Percentiles rank a stretch among this genome's conserved stretches.
These are phyloP conservation scores for Fusarium torulosum DNA, from an alignment of 2,329 filamentous ascomycete genomes.

Conservation along the genomic window DNA sequence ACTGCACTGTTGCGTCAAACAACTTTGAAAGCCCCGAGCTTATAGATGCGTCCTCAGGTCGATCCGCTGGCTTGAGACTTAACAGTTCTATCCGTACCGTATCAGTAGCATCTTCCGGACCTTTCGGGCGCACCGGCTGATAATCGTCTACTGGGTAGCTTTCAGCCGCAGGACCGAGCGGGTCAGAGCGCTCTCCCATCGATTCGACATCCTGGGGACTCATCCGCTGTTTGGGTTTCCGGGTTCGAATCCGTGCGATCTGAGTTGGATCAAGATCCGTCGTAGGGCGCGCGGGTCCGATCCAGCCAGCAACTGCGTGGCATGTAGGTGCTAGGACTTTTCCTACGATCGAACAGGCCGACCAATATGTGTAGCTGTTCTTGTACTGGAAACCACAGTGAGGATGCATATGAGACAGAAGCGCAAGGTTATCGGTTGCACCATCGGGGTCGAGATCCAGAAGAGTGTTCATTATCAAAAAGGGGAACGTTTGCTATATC, in stretches of 20 bases:
- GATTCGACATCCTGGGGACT: slow-evolving; percentile 70
- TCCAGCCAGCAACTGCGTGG: slow-evolving; percentile 77
- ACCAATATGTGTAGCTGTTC: slow-evolving; percentile 81
- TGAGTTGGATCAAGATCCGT: slow-evolving; percentile 75
- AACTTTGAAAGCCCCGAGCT: slow-evolving; percentile 56
- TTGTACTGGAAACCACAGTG: slow-evolving; percentile 82
- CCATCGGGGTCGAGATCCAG: slow-evolving; percentile 80
- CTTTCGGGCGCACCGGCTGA: slow-evolving; percentile 66
- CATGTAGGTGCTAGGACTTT: slow-evolving; percentile 82
- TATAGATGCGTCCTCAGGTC: slow-evolving; percentile 38
- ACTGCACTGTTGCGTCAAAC: slow-evolving; percentile 72
- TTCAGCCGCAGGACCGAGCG: slow-evolving; percentile 73
- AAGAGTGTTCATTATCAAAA: slow-evolving; percentile 82
- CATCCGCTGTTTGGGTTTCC: slow-evolving; percentile 67
- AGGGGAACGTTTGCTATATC: slow-evolving; percentile 71
- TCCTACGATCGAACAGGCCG: slow-evolving; percentile 76
- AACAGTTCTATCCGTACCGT: slow-evolving; percentile 78
- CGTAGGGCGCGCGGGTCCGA: slow-evolving; percentile 78
- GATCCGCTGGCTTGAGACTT: slow-evolving; percentile 65
- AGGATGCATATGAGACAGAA: slow-evolving; percentile 76
- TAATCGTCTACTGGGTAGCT: slow-evolving; percentile 77
- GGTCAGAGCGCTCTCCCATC: slow-evolving; percentile 76
- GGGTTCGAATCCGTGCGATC: slow-evolving; percentile 76
- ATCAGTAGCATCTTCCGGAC: slow-evolving; percentile 70
- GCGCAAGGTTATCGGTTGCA: slow-evolving; percentile 72